Evolutionary conservation across 2,329 filamentous ascomycete genomes (phyloP), one percentile per base, ranked within the genome.

Genomic region (Cylindrodendrum hubeiense): DNA sequence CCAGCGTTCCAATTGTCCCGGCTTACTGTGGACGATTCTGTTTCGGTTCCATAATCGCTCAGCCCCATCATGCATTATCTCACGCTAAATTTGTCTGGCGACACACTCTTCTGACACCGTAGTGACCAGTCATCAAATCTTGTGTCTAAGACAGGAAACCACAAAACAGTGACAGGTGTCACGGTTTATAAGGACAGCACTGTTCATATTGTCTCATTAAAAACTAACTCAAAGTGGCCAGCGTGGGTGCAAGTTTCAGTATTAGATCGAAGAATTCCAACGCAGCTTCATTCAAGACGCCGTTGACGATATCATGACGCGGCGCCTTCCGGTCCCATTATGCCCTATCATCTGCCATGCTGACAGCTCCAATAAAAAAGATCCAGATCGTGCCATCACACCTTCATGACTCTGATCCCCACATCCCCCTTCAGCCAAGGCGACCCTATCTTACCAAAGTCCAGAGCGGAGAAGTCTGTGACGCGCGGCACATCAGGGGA

Each of bases 401-500:
- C 60, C 41, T 26, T 55, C 51, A 33, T 57, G 17, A 63, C 53
- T 22, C n/a, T 44, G 22, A 63, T 50, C 3, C 41, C 51, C 47
- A 57, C 60, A 30, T 63, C 60, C 3, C 60, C 53, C 46, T 57
- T 63, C 13, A 63, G n/a, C 60, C 60, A 63, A 19, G 60, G 60
- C 15, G 60, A 57, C 10, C 60, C 60, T 52, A 63, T 57, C 53
- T 63, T 63, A 5, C 60, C 60, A 47, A 63, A 63, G 10, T 63
- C 60, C 10, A 63, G 39, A 28, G 28, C 46, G 8, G 46, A 43
- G n/a, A 63, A 57, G 22, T 63, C 60, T 21, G 46, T 53, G 30
- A 43, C 26, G n/a, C 24, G 39, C 13, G n/a, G 53, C 12, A 52
- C 60, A 1, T 57, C 60, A 3, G 52, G 26, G 30, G 8, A 50